Evolutionary conservation across 2,329 filamentous ascomycete genomes (phyloP).

Genomic region (Hortaea werneckii): DNA sequence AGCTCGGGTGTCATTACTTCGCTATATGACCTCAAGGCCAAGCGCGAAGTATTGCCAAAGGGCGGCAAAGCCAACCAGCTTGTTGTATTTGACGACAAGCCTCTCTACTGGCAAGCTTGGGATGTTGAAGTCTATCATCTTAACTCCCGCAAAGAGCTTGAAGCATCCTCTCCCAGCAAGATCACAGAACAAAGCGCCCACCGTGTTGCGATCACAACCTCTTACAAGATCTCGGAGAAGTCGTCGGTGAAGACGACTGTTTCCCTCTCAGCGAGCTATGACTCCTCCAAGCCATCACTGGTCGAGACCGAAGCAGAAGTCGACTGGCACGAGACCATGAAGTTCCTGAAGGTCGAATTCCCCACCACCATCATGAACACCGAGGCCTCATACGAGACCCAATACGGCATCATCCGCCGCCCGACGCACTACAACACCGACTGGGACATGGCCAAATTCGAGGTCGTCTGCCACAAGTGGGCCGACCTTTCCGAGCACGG

Average conservation of each 20-base stretch:
- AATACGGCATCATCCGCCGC: conserved; percentile 77
- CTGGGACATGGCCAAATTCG: conserved; percentile 97
- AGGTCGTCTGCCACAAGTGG: conserved; percentile 92
- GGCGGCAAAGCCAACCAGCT: conserved; percentile 75
- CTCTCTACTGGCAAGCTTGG: conserved; percentile 95
- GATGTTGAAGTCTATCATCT: conserved; percentile 96
- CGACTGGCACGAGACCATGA: conserved; percentile 96
- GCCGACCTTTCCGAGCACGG: conserved; percentile 80
- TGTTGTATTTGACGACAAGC: conserved; percentile 94
- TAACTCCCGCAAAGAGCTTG: conserved; percentile 69
- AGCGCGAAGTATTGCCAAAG: conserved; percentile 67
- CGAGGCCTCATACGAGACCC: conserved; percentile 89
- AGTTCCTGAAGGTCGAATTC: conserved; percentile 98
- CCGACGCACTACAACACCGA: conserved; percentile 97
- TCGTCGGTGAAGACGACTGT: conserved; percentile 83
- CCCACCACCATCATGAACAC: conserved; percentile 84
- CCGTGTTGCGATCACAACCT: conserved; percentile 70
- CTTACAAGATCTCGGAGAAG: conserved; percentile 76
- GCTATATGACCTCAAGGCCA: conserved; percentile 61
- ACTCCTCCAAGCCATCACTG: conserved; percentile 44
- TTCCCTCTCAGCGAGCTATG: conserved; percentile 60
- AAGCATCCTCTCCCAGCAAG: conserved; percentile 51
- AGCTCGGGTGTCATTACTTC: conserved; percentile 71
- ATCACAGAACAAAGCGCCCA: conserved; percentile 64
- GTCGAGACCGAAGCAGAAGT: conserved; percentile 76